phyloP scores from a whole-genome alignment of 441 rosid species.

The Breynia disticha region DNA sequence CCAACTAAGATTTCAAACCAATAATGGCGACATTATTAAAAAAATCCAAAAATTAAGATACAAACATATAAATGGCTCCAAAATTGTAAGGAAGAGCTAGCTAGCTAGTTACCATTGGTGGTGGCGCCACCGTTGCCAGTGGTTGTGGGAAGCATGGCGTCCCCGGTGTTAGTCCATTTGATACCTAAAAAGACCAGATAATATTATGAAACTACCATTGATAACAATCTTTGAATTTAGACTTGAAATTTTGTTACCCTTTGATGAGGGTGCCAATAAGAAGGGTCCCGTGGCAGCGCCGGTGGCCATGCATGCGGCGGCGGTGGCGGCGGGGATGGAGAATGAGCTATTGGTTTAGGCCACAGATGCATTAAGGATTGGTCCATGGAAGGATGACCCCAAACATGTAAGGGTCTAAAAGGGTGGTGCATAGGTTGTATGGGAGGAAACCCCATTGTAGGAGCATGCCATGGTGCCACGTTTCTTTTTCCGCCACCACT shows the following conservation, averaged over 20 bases:
- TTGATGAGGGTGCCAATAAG: constrained; percentile 48
- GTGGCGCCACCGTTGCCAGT: constrained; percentile 8
- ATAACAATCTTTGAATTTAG: not conserved
- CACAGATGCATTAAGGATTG: constrained; percentile 38
- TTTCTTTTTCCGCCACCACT: constrained; percentile 34
- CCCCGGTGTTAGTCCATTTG: constrained; percentile 39
- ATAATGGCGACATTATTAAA: not conserved
- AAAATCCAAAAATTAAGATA: constrained; percentile 15
- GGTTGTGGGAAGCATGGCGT: constrained; percentile 45
- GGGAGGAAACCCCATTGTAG: constrained; percentile 73
- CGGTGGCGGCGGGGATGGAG: constrained; percentile 33
- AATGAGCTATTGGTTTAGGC: constrained; percentile 47
- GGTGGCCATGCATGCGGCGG: constrained; percentile 28
- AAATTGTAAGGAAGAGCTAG: constrained; percentile 13
- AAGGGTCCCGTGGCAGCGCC: constrained; percentile 37
- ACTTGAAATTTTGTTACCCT: constrained; percentile 25
- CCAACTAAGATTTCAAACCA: not conserved
- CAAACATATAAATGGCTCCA: constrained; percentile 18
- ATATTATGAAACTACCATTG: not conserved
- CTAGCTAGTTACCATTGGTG: constrained; percentile 29
- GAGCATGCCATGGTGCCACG: constrained; percentile 48
- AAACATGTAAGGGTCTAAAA: constrained; percentile 70
- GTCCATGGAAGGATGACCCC: constrained; percentile 81
- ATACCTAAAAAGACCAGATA: constrained; percentile 26
- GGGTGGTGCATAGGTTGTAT: constrained; percentile 36